Base-by-base conservation (phyloP, 148 eudicot genomes). In the Heliamphora exappendiculata region DNA sequence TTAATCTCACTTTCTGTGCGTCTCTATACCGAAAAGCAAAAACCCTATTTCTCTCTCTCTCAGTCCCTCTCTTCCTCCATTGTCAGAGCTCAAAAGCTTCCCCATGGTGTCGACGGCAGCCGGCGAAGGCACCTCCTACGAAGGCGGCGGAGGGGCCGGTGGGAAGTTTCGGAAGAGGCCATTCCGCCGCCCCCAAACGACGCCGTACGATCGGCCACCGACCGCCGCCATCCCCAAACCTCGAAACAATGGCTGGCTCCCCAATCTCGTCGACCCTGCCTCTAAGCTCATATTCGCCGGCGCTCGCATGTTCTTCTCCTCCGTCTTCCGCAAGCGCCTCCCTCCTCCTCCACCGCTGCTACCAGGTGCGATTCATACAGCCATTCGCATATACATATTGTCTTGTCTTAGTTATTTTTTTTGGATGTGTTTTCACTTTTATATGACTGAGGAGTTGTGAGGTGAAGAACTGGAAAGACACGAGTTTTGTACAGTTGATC, bases 151-250 rank as follows among this genome's bases (percentile, higher is more conserved):
- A 0, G 72, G 77, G 4, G 86, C 85, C 13, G 96, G 94, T 1
- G 99, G 99, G 1, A 91, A 91, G 76, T 84, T 88, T 76, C 83
- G 87, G 8, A 87, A 82, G 74, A 76, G 60, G 71, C 87, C 87
- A 3, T 75, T 67, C 22, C 84, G 87, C 8, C 74, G 77, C 33
- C 44, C 80, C 49, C 88, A 81, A 20, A 6, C 91, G 33, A 91
- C 94, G 71, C 97, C 97, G 65, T 92, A 95, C 82, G 94, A 88
- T 70, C 88, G 97, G 31, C 99, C 99, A 11, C 70, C 97, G 13
- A 70, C 80, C 12, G 70, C 90, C 1, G 85, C 87, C 26, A n/a
- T 85, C 28, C 81, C 88, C 22, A 87, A 79, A 36, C 81, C 88
- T 63, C 87, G 66, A 59, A 78, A 74, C 19, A 29, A 33, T 7